phyloP scores from a whole-genome alignment of 73 alveolate genomes.

The Urostyla sp. region DNA sequence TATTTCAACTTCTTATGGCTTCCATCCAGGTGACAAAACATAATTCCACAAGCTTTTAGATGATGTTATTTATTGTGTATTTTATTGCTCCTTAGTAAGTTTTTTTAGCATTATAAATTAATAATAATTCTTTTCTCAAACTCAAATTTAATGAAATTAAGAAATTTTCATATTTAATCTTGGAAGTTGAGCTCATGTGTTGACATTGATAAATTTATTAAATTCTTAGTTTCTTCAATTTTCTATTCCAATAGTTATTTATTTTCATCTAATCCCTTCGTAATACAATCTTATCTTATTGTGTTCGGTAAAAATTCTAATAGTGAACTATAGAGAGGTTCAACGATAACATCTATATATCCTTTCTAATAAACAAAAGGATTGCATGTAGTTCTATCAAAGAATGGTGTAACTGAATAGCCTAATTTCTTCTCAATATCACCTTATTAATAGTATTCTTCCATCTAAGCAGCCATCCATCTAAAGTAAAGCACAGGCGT shows the following conservation, averaged over 20 bases:
- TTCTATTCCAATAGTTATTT: constrained; percentile 63
- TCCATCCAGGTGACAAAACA: constrained; percentile 91
- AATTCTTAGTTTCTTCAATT: constrained; percentile 59
- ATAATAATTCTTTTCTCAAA: background rate
- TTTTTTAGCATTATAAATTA: background rate
- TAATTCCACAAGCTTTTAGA: constrained; percentile 76
- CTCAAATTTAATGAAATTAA: background rate
- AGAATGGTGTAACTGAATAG: constrained; percentile 70
- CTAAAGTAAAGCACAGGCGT: constrained; percentile 67
- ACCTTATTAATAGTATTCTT: constrained; percentile 89
- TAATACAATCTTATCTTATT: constrained; percentile 45
- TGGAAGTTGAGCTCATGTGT: constrained; percentile 35
- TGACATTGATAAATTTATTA: constrained; percentile 40
- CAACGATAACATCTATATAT: constrained; percentile 72
- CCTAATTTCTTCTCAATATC: constrained; percentile 84
- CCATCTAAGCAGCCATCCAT: constrained; percentile 87
- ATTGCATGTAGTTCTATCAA: constrained; percentile 77
- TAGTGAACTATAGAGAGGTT: constrained; percentile 61
- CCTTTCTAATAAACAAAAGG: constrained; percentile 74
- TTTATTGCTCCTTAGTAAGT: background rate
- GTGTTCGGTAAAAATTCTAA: constrained; percentile 53
- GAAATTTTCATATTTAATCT: constrained; percentile 11
- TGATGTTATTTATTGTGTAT: constrained; percentile 14
- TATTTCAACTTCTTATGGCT: constrained; percentile 80
- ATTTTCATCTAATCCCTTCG: constrained; percentile 69